Evolutionary conservation across 192 early-diverging fungal species (phyloP), one percentile per base, ranked within the genome.

Genomic region (Geosiphon pyriformis): DNA sequence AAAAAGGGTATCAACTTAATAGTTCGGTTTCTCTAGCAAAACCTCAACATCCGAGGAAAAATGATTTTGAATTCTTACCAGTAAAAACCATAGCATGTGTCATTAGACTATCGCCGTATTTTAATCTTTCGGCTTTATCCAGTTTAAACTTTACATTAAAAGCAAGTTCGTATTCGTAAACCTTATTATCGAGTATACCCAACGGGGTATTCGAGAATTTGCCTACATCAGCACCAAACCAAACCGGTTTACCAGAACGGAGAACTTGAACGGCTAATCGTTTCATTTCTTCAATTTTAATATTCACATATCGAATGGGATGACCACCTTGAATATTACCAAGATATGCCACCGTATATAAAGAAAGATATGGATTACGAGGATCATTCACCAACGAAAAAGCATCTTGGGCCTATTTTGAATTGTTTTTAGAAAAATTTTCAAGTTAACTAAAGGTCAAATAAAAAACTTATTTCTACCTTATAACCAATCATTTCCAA

Each of bases 41-140:
- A n/a, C n/a, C n/a, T n/a, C n/a, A n/a, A n/a, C n/a, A n/a, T n/a
- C n/a, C n/a, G n/a, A n/a, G n/a, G n/a, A n/a, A n/a, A n/a, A n/a
- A n/a, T n/a, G n/a, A n/a, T n/a, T n/a, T n/a, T n/a, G n/a, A n/a
- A n/a, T 33, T 2, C 17, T 62, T 62, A 62, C 60, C 89, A 0
- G 87, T 89, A 65, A 90, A 85, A 15, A 88, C 80, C 90, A 91
- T 91, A 8, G 88, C 88, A 52, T 91, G 90, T 10, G 90, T 91
- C 87, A 91, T 91, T 61, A 80, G 30, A 59, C 82, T 85, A 59
- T 91, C 88, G 52, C 84, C 85, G 57, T 87, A 85, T 67, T 86
- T 68, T 61, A 91, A 70, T 20, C 90, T 81, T 64, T 91, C 75
- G 20, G 78, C 86, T 72, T 91, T 91, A 62, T 72, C 82, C 72